Evolutionary conservation across 768 basidiomycete genomes (phyloP).

Genomic region (Tulasnella sp.): DNA sequence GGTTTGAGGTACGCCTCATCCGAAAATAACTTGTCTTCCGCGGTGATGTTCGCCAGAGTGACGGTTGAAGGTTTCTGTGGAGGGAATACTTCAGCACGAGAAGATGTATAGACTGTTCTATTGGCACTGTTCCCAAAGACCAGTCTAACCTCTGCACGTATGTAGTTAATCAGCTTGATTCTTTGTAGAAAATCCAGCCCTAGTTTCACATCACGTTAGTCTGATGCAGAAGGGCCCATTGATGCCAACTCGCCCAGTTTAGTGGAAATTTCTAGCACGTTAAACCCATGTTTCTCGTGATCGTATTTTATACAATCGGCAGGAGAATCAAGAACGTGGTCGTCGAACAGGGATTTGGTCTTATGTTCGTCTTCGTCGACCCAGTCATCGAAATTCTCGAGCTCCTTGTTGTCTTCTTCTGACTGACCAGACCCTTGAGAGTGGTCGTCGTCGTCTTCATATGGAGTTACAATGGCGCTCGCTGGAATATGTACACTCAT

Average conservation of each 20-base stretch:
- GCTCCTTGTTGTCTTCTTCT: slow-evolving; percentile 15
- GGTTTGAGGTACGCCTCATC: slow-evolving; percentile 78
- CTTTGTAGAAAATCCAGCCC: slow-evolving; percentile 70
- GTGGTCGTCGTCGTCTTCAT: slow-evolving; percentile 7
- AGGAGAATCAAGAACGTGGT: slow-evolving; percentile 47
- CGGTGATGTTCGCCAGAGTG: slow-evolving; percentile 40
- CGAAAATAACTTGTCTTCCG: slow-evolving; percentile 50
- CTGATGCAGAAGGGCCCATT: too few relatives aligned
- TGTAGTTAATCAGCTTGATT: slow-evolving; percentile 78
- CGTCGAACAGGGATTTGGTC: slow-evolving; percentile 65
- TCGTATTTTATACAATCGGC: slow-evolving; percentile 55
- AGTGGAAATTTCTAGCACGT: slow-evolving; percentile 42
- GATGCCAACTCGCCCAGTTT: slow-evolving; percentile 41
- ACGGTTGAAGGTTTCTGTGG: slow-evolving; percentile 43
- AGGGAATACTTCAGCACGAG: background rate
- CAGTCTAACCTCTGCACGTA: slow-evolving; percentile 57
- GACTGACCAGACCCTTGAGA: slow-evolving; percentile 6
- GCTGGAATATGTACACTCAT: slow-evolving; percentile 13
- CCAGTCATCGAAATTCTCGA: slow-evolving; percentile 70
- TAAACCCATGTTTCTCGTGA: slow-evolving; percentile 47
- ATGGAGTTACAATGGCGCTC: background rate
- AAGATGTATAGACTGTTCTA: background rate
- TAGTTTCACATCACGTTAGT: slow-evolving; percentile 24
- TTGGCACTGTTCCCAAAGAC: too few relatives aligned
- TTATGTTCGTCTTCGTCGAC: slow-evolving; percentile 25